Conservation (phyloP, 768 basidiomycete species). For the Ramaria sp. region DNA sequence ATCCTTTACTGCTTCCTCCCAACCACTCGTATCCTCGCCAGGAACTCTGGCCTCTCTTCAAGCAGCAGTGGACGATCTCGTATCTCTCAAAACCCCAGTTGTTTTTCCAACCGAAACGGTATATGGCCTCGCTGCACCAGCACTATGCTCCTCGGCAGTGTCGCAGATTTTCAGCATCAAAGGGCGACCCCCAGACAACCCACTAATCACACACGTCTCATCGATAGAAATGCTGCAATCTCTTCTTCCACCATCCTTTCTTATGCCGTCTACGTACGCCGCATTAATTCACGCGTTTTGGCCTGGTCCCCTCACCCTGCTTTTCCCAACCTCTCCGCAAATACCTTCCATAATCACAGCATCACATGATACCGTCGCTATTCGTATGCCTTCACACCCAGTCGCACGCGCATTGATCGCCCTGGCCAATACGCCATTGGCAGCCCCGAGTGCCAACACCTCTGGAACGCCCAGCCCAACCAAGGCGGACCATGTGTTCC, state of each 20-base stretch:
- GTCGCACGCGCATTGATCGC: conserved; percentile 86
- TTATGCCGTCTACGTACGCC: conserved; percentile 53
- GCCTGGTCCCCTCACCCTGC: conserved; percentile 88
- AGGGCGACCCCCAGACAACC: conserved; percentile 90
- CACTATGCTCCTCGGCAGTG: conserved; percentile 54
- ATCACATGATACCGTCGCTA: conserved; percentile 68
- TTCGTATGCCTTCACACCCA: conserved; percentile 92
- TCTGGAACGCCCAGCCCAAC: conserved; percentile 95
- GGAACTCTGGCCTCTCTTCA: conserved; percentile 45
- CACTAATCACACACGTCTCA: conserved; percentile 93
- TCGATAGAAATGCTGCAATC: conserved; percentile 69
- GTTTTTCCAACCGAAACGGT: conserved; percentile 98
- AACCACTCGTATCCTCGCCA: conserved; percentile 37
- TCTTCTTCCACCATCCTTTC: conserved; percentile 59
- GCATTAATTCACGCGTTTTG: conserved; percentile 77
- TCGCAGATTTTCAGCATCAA: conserved; percentile 78
- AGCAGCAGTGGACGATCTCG: conserved; percentile 30
- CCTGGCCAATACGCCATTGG: conserved; percentile 61
- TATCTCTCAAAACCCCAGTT: conserved; percentile 35
- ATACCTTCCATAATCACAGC: conserved; percentile 71
- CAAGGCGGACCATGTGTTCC: conserved; percentile 69
- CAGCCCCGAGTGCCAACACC: conserved; percentile 92
- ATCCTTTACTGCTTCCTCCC: conserved; percentile 37
- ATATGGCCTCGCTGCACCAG: conserved; percentile 90
- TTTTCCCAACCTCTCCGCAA: conserved; percentile 66